Base-by-base conservation (phyloP, 2,329 filamentous ascomycete species). In the Fusarium hainanense region DNA sequence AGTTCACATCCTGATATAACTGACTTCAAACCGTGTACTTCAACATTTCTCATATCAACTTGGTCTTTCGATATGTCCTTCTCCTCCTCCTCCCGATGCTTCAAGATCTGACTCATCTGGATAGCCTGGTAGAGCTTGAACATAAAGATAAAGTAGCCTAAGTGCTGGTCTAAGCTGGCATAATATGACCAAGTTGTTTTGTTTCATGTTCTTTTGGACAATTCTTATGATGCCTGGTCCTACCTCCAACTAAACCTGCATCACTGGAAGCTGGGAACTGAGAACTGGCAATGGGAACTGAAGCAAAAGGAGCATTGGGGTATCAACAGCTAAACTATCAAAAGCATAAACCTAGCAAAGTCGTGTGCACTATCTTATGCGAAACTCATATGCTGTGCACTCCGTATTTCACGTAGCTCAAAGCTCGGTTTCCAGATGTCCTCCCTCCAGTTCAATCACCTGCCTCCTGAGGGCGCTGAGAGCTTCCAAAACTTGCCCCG, bases 221-320 rank as follows among this genome's bases (percentile, higher is more conserved):
- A 12, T 7, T n/a, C 3, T 37, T 3, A 6, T 37, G 34, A n/a
- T 6, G 10, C 3, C 18, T n/a, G 34, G 18, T 37, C 34, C 18
- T n/a, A 12, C 6, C 18, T 0, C 18, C 10, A 0, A 37, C 18
- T 7, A 12, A 11, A n/a, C 3, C 6, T 4, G 1, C 34, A n/a
- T 37, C 34, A n/a, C 34, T 37, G 10, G 34, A 37, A n/a, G 18
- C 34, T 37, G 18, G 18, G 18, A 37, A 12, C 34, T 11, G 18
- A 7, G 34, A 37, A 37, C 5, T n/a, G 18, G 10, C 34, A 37
- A 37, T 18, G 5, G 3, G 34, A 37, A 7, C 5, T n/a, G 6
- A n/a, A n/a, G 3, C 6, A 37, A 37, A 12, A n/a, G 18, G 18
- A 37, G 34, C 3, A 37, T 37, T 37, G 34, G 34, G 34, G 18